Evolutionary conservation across 2,329 filamentous ascomycete genomes (phyloP).

Genomic region (Colletotrichum orbiculare): DNA sequence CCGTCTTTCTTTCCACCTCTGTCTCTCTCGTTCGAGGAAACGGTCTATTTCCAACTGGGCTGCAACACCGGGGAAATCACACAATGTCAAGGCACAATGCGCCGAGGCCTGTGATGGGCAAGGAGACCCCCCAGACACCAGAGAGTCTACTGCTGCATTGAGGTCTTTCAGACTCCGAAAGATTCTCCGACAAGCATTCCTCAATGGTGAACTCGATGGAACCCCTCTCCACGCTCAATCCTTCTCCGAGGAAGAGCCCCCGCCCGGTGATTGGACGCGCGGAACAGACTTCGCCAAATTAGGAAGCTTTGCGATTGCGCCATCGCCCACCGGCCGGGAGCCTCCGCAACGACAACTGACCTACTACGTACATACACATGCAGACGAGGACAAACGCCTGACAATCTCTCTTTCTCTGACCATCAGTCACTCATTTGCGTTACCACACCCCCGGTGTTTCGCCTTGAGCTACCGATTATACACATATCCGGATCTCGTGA

Average conservation of each 20-base stretch:
- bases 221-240: not conserved
- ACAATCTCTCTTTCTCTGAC: slow-evolving; percentile 28
- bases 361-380: slow-evolving; percentile 10
- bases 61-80: slow-evolving; percentile 1
- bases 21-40: too few species aligned
- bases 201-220: not conserved
- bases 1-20: not conserved
- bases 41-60: too few species aligned
- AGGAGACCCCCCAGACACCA: slow-evolving; percentile 24
- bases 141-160: not conserved
- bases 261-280: slow-evolving; percentile 27
- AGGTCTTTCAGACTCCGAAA: slow-evolving; percentile 16
- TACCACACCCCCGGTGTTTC: slow-evolving; percentile 7
- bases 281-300: slow-evolving; percentile 34
- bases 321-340: slow-evolving; percentile 33
- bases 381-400: slow-evolving; percentile 24
- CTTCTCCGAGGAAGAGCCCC: slow-evolving; percentile 18
- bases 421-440: slow-evolving; percentile 14
- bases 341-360: slow-evolving; percentile 7
- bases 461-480: slow-evolving; percentile 6
- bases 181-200: slow-evolving; percentile 28
- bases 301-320: slow-evolving; percentile 37
- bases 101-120: slow-evolving; percentile 22
- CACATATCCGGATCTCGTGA: slow-evolving; percentile 14
- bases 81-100: slow-evolving; percentile 9